Percentiles rank a stretch among this genome's conserved stretches.
These are phyloP conservation scores for Geotrichum carabidarum DNA, from an alignment of 1,139 yeast genomes.

Conservation along the genomic window DNA sequence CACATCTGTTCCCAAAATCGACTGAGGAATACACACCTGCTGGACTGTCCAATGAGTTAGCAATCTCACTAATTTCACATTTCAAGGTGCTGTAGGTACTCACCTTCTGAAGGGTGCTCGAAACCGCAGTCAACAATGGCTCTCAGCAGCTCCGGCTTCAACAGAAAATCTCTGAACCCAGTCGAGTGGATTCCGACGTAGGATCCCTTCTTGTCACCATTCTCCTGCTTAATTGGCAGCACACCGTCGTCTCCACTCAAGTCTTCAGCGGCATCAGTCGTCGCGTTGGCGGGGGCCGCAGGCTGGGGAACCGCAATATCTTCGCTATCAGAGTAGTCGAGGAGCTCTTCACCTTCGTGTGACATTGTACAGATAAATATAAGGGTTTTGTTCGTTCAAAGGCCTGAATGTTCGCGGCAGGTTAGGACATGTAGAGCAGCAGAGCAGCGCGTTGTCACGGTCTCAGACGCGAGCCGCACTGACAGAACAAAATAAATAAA, in stretches of 20 bases:
- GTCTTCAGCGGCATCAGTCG: conserved; percentile 28
- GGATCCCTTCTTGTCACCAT: conserved; percentile 86
- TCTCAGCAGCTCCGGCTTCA: conserved; percentile 93
- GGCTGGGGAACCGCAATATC: conserved; percentile 76
- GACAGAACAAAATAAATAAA: neutral
- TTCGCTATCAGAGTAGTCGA: conserved; percentile 97
- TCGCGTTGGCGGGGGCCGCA: conserved; percentile 38
- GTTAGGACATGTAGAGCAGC: neutral
- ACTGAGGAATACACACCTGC: conserved; percentile 97
- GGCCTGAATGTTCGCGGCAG: neutral
- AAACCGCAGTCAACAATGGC: conserved; percentile 99
- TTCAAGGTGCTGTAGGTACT: conserved; percentile 41
- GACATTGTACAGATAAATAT: conserved; percentile 34
- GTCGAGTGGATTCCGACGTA: conserved; percentile 97
- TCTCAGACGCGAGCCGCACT: no score
- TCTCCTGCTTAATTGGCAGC: conserved; percentile 40
- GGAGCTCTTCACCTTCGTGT: conserved; percentile 95
- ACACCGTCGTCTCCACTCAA: conserved; percentile 25
- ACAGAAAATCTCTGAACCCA: conserved; percentile 94
- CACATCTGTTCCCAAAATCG: conserved; percentile 95
- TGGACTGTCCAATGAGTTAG: conserved; percentile 54
- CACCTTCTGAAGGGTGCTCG: conserved; percentile 98
- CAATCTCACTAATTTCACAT: neutral
- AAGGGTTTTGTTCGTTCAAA: neutral
- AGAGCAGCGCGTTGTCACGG: neutral